Evolutionary conservation across 2,329 filamentous ascomycete genomes (phyloP), one percentile per base, ranked within the genome.

Genomic region (Botrytis galanthina): DNA sequence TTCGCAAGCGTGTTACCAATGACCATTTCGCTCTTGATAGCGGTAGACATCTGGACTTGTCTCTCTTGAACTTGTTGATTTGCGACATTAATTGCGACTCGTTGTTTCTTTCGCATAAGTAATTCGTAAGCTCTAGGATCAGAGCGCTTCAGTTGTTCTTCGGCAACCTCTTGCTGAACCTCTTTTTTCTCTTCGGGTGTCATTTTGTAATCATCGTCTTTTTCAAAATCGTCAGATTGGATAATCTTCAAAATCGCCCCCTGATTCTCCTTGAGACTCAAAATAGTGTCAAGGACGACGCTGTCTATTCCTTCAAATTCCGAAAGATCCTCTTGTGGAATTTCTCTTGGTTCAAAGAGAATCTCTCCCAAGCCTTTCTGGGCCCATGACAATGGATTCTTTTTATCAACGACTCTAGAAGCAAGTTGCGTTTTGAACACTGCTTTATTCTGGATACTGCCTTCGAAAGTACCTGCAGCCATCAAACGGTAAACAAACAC

Each of bases 401-500:
- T 93, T 80, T 93, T 91, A 82, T 98, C 95, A 6, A 98, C 91
- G 1, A 97, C 92, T 22, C 93, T 89, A 57, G 88, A 89, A 6
- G 93, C 89, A 62, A 98, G 85, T 80, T 96, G 93, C 46, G 87
- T 90, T 82, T 98, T 98, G 87, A 94, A 97, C 2, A 97, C 84
- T 2, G 91, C 87, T 75, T 89, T 90, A 81, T 93, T 92, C 77
- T 94, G 89, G 64, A 97, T 83, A 16, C 87, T 86, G 59, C 91
- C 88, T 80, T 98, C 94, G 77, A 92, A 94, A 0, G 94, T 96
- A 2, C 94, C 94, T 3, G 90, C 93, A 18, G 90, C 85, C 39
- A 94, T 84, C 75, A 98, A 90, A 29, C 92, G 91, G 82, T 98
- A 98, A 1, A 98, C 94, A 79, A 88, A 95, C 1, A 97, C 94